Evolutionary conservation across 2,329 filamentous ascomycete genomes (phyloP).

Genomic region (Stagonosporopsis cucurbitacearum): DNA sequence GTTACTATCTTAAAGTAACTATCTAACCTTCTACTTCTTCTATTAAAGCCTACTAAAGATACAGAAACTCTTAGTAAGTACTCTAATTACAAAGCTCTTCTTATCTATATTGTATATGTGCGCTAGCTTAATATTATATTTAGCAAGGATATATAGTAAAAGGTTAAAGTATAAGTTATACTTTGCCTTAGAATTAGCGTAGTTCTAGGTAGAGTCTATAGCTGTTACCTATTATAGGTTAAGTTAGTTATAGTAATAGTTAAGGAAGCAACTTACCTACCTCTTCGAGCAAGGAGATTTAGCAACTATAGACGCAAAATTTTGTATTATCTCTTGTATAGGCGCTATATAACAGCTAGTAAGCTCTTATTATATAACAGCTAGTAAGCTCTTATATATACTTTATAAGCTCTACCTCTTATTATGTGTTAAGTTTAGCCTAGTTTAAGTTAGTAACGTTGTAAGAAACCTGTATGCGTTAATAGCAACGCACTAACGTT

Average conservation of each 20-base stretch:
- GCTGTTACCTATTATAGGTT: neutral
- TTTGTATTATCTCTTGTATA: neutral
- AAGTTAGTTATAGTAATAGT: neutral
- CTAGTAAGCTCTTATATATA: neutral
- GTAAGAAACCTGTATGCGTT: neutral
- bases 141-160: neutral
- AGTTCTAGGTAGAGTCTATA: neutral
- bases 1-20: conserved; percentile 13
- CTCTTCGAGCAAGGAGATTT: neutral
- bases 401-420: neutral
- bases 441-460: neutral
- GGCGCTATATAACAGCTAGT: neutral
- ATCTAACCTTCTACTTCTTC: neutral
- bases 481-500: neutral
- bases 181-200: neutral
- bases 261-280: neutral
- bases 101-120: too few species aligned
- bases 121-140: neutral
- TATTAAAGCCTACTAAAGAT: neutral
- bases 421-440: neutral
- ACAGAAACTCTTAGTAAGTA: neutral
- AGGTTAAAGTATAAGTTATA: neutral
- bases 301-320: neutral
- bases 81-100: conserved; percentile 3
- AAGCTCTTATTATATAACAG: neutral